Base-by-base conservation (phyloP, 805 yeast genomes). In the Myxozyma mucilagina region DNA sequence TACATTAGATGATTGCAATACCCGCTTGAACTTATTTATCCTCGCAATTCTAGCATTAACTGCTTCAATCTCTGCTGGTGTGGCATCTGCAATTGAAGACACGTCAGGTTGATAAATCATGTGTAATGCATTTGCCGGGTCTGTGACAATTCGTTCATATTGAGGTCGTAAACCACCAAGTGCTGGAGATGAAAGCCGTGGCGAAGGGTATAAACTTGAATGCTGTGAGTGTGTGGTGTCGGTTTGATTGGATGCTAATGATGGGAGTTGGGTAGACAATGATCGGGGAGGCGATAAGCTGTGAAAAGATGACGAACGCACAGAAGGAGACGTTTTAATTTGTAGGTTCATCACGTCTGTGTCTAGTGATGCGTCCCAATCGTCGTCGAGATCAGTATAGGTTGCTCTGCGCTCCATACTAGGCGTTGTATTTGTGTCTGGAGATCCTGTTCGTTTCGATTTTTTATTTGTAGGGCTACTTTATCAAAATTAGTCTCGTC, bases 351-450 rank as follows among this genome's bases (percentile, higher is more conserved):
- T 44, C 20, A 57, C 64, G 41, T 70, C 68, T 32, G 63, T 67
- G 57, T 81, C 84, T 57, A 82, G 85, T 47, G 85, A 87, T 11
- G 93, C 96, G 72, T 90, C 93, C 97, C 97, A 91, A 73, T 90
- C 97, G 68, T 89, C 96, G 72, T 91, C 97, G 59, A 86, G 76
- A 71, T 91, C 96, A 47, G 84, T 78, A 70, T 86, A 87, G 42
- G 60, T 47, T 29, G 48, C 34, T 48, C 52, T 55, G 20, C 59
- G 60, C 11, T 64, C 65, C 14, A 38, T 20, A 20, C 35, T 44
- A 6, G 50, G 7, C 3, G 29, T 35, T 10, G 51, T 42, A 41
- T 32, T 34, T 4, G 45, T 36, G 18, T 44, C 53, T 44, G 56
- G 51, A 3, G 51, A 45, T 18, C 45, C 44, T 35, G 57, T 16